Base-by-base conservation (phyloP, 2,329 filamentous ascomycete species). In the Metarhizium guizhouense region DNA sequence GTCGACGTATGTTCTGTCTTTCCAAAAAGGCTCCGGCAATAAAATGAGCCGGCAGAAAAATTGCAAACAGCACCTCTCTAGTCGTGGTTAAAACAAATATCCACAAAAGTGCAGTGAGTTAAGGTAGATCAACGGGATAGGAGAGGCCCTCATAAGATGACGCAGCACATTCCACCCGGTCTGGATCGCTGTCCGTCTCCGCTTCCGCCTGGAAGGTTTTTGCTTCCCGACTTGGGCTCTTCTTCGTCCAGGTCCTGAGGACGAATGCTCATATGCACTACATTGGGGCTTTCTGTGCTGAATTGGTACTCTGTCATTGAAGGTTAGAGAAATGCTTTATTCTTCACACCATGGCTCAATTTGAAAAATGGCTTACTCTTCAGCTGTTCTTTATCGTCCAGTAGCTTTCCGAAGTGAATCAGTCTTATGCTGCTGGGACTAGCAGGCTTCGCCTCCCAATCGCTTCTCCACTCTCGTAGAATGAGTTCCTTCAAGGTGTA, bases 401-500 rank as follows among this genome's bases (percentile, higher is more conserved):
- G 74, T 69, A 96, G 76, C 68, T 93, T 90, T 53, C 93, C 93
- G 71, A 96, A 94, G 60, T 90, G 88, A 65, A 97, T 96, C 64
- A 97, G 74, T 52, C 93, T 81, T 75, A 97, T 97, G 59, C 87
- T 89, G 65, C 86, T 93, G 11, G 93, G 92, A 66, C 89, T 94
- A 30, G 87, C 84, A 1, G 93, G 93, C 66, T 88, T 86, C 16
- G 85, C 75, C 65, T 96, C 92, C 93, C 93, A 96, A 68, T 96
- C 90, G 64, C 85, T 86, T 62, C 90, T 81, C 93, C 93, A 97
- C 70, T 96, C 92, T 64, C 90, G 81, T 75, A 94, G 82, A 68
- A 97, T 96, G 66, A 96, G 76, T 74, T 96, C 91, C 72, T 96
- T 96, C 61, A 97, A 75, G 3, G 90, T 95, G 69, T 96, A 96